Conservation (phyloP, 768 basidiomycete species). For the Fistulinella prunicolor region DNA sequence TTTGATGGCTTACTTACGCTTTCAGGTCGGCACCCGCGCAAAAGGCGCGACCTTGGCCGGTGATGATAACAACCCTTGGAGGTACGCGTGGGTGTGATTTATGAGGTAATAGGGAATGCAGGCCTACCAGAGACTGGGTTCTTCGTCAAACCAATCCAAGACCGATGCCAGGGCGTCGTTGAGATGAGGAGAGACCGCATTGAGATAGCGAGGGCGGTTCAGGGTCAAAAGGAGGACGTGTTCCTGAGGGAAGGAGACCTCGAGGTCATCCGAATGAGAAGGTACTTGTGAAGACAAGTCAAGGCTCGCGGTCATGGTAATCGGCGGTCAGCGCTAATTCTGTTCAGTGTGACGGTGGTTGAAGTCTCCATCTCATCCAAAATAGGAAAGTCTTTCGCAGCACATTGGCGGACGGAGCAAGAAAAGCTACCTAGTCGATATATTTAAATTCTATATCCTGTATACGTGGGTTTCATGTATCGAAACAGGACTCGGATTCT, state of each 20-base stretch:
- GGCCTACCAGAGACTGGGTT: conserved; percentile 67
- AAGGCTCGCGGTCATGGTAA: conserved; percentile 1
- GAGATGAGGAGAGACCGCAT: conserved; percentile 70
- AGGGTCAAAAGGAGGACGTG: conserved; percentile 55
- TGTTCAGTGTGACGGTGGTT: neutral
- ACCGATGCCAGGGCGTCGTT: conserved; percentile 46
- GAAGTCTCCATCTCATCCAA: too few species aligned
- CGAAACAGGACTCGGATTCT: too few species aligned
- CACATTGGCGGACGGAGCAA: neutral
- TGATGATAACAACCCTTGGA: conserved; percentile 68
- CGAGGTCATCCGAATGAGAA: conserved; percentile 36
- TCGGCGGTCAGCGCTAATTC: too few species aligned
- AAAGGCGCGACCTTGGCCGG: conserved; percentile 69
- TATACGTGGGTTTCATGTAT: too few species aligned
- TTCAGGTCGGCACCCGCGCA: conserved; percentile 81
- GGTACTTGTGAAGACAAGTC: conserved; percentile 13
- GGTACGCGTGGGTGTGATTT: neutral
- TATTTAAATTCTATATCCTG: neutral
- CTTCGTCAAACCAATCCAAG: conserved; percentile 72
- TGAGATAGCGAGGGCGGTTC: conserved; percentile 69
- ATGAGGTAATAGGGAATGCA: neutral
- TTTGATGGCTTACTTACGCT: conserved; percentile 44
- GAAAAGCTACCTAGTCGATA: neutral
- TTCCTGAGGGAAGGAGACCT: conserved; percentile 42
- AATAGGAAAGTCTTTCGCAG: conserved; percentile 11